These are phyloP conservation scores for Colletotrichum phormii DNA, from an alignment of 2,329 filamentous ascomycete genomes.

Conservation along the genomic window DNA sequence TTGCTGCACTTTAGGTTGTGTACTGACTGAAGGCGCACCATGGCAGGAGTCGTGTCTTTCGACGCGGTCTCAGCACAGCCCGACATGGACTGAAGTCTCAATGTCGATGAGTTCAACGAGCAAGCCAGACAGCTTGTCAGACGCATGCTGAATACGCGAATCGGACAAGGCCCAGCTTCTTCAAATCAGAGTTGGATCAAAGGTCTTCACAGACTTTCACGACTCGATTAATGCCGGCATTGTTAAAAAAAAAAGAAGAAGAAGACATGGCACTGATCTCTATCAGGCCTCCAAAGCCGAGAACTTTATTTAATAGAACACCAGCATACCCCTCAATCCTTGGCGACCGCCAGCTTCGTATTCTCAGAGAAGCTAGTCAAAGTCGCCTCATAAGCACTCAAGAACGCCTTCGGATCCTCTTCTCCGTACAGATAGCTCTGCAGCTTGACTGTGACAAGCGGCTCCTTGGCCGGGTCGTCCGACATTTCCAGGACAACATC, in stretches of 20 bases:
- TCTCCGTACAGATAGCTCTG: constrained; percentile 1
- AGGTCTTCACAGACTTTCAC: not conserved
- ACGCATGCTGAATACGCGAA: not conserved
- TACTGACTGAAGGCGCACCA: not conserved
- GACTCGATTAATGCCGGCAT: not conserved
- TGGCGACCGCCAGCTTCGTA: not conserved
- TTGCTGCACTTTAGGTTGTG: too few relatives aligned
- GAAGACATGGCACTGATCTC: not conserved
- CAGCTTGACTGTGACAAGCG: constrained; percentile 13
- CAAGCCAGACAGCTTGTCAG: not conserved
- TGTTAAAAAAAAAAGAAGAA: too few relatives aligned
- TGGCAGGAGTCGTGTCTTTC: not conserved
- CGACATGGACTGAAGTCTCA: not conserved
- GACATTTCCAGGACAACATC: constrained; percentile 20
- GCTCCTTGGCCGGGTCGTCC: constrained; percentile 3
- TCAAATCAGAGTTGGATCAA: not conserved
- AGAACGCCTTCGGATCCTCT: not conserved
- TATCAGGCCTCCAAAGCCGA: not conserved
- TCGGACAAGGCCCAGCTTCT: not conserved
- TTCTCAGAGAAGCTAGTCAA: not conserved
- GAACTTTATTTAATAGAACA: not conserved
- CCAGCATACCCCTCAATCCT: not conserved
- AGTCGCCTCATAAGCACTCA: not conserved
- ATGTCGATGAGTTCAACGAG: not conserved
- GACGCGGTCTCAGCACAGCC: not conserved